Percentiles rank a stretch among this genome's conserved stretches.
These are phyloP conservation scores for Dicorynia guianensis DNA, from an alignment of 306 rosid genomes.

Conservation along the genomic window DNA sequence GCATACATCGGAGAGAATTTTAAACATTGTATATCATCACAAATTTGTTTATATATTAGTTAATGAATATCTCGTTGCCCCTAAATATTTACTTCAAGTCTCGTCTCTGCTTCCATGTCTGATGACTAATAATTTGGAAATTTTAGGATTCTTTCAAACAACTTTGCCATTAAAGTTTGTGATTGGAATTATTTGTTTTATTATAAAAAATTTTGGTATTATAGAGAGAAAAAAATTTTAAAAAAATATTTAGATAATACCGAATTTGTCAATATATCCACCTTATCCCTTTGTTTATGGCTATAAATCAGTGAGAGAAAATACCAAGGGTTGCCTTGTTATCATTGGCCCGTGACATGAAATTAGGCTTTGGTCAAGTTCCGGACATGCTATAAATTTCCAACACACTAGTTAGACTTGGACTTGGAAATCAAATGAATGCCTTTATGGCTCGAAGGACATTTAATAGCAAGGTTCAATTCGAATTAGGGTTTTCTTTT, in stretches of 20 bases:
- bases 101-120: slow-evolving; percentile 37
- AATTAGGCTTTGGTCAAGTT: neutral
- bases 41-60: too few relatives aligned
- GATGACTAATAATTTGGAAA: neutral
- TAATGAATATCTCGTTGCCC: too few relatives aligned
- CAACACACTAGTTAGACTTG: neutral
- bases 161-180: slow-evolving; percentile 47
- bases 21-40: too few relatives aligned
- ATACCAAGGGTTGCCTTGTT: neutral
- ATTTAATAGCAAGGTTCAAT: neutral
- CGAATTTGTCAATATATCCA: slow-evolving; percentile 21
- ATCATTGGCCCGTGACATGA: neutral
- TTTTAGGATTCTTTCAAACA: slow-evolving; percentile 1
- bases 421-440: neutral
- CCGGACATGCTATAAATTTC: neutral
- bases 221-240: too few relatives aligned
- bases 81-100: too few relatives aligned
- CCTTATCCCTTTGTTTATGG: neutral
- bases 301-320: neutral
- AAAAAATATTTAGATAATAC: too few relatives aligned
- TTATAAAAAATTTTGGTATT: too few relatives aligned
- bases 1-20: slow-evolving; percentile 36
- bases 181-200: slow-evolving; percentile 49
- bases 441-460: neutral
- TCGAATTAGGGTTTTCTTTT: neutral